A percentile compares a stretch with the other conserved stretches of the same genome.
Conservation (phyloP, 2,329 filamentous ascomycete genomes). For the Aspergillus versicolor region DNA sequence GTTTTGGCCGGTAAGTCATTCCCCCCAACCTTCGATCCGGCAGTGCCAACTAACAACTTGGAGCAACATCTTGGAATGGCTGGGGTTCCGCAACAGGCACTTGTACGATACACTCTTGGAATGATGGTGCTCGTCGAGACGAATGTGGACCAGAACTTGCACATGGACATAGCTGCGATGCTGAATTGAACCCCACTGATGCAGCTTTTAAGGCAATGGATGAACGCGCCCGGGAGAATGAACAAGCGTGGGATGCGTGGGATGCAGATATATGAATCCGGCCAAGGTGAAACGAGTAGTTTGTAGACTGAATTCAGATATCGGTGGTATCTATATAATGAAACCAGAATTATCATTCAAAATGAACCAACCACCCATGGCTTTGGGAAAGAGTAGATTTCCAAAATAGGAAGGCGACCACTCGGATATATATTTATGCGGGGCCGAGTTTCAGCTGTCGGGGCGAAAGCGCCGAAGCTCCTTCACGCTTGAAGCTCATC, state of each 20-base stretch:
- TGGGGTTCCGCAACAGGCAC: constrained; percentile 71
- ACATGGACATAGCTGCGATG: constrained; percentile 59
- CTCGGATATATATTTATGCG: constrained; percentile 24
- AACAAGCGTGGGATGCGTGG: not conserved
- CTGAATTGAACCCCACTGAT: constrained; percentile 53
- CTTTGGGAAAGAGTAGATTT: not conserved
- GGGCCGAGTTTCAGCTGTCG: constrained; percentile 17
- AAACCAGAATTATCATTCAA: not conserved
- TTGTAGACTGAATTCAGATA: not conserved
- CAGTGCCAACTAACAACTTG: constrained; percentile 1
- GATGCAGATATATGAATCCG: not conserved
- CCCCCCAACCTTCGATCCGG: not conserved
- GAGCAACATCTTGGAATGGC: constrained; percentile 81
- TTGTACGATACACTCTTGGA: constrained; percentile 75
- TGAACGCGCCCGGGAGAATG: not conserved
- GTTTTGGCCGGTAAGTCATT: constrained; percentile 63
- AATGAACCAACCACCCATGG: not conserved
- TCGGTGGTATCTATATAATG: not conserved
- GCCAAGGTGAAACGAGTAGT: not conserved
- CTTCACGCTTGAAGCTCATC: constrained; percentile 18
- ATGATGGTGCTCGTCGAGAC: constrained; percentile 63
- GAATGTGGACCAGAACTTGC: constrained; percentile 60
- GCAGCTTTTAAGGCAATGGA: constrained; percentile 20
- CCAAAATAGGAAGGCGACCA: not conserved
- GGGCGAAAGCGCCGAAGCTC: constrained; percentile 9